phyloP scores from a whole-genome alignment of 768 basidiomycete genomes.

The Naganishia friedmannii region DNA sequence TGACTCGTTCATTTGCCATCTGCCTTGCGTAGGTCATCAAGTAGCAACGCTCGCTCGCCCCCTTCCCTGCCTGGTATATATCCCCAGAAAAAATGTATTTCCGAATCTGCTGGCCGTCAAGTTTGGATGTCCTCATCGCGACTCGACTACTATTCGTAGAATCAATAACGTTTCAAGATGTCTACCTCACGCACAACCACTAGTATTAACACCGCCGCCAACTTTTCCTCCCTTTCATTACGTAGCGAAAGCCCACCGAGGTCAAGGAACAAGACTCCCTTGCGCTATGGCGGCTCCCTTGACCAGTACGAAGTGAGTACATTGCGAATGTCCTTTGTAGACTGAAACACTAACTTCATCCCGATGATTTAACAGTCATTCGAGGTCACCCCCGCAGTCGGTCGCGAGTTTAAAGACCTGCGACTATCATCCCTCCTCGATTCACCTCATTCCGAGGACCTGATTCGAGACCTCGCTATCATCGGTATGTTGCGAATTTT shows the following conservation, averaged over 20 bases:
- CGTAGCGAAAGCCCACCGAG: constrained; percentile 13
- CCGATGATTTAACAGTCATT: constrained; percentile 32
- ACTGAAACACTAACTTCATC: neutral
- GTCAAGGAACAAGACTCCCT: constrained; percentile 29
- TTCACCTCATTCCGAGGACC: constrained; percentile 57
- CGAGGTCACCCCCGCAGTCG: constrained; percentile 59
- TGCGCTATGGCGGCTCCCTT: constrained; percentile 38
- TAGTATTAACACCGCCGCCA: neutral
- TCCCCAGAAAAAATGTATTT: neutral
- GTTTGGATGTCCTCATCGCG: neutral
- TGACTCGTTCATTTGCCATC: neutral
- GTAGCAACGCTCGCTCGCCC: no score
- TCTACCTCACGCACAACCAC: constrained; percentile 15
- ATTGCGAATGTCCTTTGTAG: no score
- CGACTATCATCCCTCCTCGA: constrained; percentile 58
- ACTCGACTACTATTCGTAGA: constrained; percentile 11
- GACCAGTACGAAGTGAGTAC: constrained; percentile 37
- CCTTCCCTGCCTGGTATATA: neutral
- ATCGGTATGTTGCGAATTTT: constrained; percentile 44
- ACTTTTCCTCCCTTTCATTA: constrained; percentile 6
- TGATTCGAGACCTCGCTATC: constrained; percentile 60
- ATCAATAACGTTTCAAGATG: neutral
- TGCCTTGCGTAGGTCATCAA: neutral
- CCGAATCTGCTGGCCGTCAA: neutral
- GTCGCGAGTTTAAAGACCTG: constrained; percentile 58